Conservation (phyloP, 768 basidiomycete species). For the Tephrocybe sp. region DNA sequence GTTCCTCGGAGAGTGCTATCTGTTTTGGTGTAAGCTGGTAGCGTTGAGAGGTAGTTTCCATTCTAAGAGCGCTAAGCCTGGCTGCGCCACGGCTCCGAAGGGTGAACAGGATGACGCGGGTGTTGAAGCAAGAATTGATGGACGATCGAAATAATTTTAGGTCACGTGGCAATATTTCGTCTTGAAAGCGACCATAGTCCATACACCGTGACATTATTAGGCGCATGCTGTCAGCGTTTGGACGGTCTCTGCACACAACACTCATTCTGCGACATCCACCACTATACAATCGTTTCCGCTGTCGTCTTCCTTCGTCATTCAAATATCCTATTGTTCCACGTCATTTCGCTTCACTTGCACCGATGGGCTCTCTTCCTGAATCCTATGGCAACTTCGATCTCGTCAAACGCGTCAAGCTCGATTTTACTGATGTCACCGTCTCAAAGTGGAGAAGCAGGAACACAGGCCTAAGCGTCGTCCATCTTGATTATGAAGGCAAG, state of each 20-base stretch:
- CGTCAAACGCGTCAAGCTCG: constrained; percentile 69
- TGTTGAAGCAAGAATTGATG: background rate
- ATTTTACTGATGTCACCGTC: constrained; percentile 75
- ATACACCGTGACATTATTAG: background rate
- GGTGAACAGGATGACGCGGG: constrained; percentile 3
- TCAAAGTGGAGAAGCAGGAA: constrained; percentile 87
- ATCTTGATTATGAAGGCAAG: constrained; percentile 86
- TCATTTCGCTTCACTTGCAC: constrained; percentile 13
- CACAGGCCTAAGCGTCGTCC: constrained; percentile 87
- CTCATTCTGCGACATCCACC: constrained; percentile 9
- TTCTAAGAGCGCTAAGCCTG: constrained; percentile 7
- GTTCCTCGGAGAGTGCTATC: constrained; percentile 49
- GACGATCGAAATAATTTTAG: background rate
- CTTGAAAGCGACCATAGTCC: constrained; percentile 1
- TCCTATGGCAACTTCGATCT: constrained; percentile 82
- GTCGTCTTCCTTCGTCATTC: constrained; percentile 6
- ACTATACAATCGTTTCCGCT: background rate
- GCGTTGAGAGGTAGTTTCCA: constrained; percentile 10
- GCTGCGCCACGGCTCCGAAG: constrained; percentile 5
- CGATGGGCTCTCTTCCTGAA: constrained; percentile 31
- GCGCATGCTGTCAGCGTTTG: constrained; percentile 15
- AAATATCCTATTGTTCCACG: constrained; percentile 7
- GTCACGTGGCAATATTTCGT: constrained; percentile 11
- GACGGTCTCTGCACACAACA: constrained; percentile 11
- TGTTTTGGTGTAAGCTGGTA: constrained; percentile 49